Base-by-base conservation (phyloP, 2,329 filamentous ascomycete genomes). In the Cordyceps farinosa region DNA sequence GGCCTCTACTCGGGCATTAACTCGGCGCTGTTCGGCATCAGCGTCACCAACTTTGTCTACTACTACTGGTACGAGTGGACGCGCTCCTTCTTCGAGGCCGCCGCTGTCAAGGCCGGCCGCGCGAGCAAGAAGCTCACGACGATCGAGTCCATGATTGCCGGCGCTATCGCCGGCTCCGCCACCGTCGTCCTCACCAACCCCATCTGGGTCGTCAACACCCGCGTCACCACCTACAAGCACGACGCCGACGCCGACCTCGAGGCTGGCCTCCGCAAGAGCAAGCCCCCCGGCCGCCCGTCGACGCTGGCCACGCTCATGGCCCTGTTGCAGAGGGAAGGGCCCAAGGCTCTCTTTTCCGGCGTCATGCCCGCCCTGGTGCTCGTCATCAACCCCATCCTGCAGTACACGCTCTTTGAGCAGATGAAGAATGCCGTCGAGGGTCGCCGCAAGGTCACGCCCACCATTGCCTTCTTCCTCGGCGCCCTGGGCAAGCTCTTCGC, bases 11-110 rank as follows among this genome's bases (percentile, higher is more conserved):
- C 95, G 7, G 95, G 95, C 48, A 86, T 99, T 65, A 92, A 96
- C 76, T 96, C 91, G 66, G 95, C 95, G 58, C 83, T 99, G 52
- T 97, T 99, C 77, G 95, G 95, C 75, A 98, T 99, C 81, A 95
- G 90, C 77, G 89, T 99, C 70, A 99, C 95, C 71, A 99, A 99
- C 82, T 99, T 99, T 75, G 94, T 99, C 54, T 99, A 99, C 84
- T 99, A 99, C 81, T 99, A 98, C 83, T 99, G 91, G 94, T 99
- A 98, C 78, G 95, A 99, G 80, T 99, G 92, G 91, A 95, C 92
- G 66, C 88, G 93, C 64, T 84, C 89, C 57, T 90, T 90, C 74
- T 97, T 98, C 79, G 92, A 91, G 75, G 82, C 84, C 67, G 90
- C 92, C 10, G 92, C 92, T 52, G 76, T 83, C 64, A 88, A 86